Percentiles rank a stretch among this genome's conserved stretches.
Evolutionary conservation across 176 grass and related monocot species (phyloP).

Genomic region (Oryza rufipogon): DNA sequence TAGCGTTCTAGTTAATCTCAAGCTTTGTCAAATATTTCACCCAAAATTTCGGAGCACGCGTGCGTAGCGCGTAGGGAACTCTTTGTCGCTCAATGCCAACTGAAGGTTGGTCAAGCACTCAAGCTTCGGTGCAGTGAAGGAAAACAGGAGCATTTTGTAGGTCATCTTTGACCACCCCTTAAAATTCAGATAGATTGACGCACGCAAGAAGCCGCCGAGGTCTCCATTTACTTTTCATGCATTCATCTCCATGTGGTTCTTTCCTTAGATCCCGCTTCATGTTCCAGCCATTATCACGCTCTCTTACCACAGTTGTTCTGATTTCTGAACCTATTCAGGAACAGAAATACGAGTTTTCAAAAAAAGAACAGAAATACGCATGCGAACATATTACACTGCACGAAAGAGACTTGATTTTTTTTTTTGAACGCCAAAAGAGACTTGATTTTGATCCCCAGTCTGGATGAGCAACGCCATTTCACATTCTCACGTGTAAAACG

Average conservation of each 20-base stretch:
- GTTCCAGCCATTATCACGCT: background rate
- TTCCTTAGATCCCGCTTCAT: background rate
- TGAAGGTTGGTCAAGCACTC: background rate
- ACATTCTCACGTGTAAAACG: no score
- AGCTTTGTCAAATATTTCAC: background rate
- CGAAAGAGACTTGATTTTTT: background rate
- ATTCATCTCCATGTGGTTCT: background rate
- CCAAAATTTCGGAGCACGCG: background rate
- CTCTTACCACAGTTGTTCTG: background rate
- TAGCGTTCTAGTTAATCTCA: background rate
- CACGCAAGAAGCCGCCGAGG: background rate
- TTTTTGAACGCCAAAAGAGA: no score
- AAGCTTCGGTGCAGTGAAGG: background rate
- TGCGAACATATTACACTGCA: background rate
- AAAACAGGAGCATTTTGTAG: background rate
- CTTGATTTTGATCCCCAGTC: background rate
- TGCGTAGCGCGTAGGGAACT: background rate
- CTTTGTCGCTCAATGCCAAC: background rate
- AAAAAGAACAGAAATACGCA: background rate
- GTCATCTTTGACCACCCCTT: background rate
- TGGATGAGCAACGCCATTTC: background rate
- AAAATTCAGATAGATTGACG: background rate
- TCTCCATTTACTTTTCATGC: background rate
- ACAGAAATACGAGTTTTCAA: background rate
- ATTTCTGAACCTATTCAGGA: background rate